Conservation (phyloP, 768 basidiomycete genomes). For the Pilatotrama ljubarskyi region DNA sequence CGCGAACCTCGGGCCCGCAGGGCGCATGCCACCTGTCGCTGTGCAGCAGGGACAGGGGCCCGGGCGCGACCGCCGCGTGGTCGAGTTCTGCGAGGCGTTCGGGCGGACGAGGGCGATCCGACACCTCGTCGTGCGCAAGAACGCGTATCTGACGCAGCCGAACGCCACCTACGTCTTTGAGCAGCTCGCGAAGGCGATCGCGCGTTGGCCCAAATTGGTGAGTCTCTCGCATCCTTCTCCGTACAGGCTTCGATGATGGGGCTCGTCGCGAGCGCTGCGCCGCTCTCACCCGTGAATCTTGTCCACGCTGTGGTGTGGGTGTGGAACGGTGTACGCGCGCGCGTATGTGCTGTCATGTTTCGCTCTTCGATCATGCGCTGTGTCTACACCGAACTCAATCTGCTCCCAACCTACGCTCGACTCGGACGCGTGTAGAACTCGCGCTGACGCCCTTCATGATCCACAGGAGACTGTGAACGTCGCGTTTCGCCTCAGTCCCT, state of each 20-base stretch:
- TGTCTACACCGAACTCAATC: no score
- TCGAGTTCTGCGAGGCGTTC: slow-evolving; percentile 44
- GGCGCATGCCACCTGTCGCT: no score
- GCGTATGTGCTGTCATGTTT: not conserved
- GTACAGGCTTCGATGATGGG: not conserved
- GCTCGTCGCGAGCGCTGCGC: not conserved
- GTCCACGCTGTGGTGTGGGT: not conserved
- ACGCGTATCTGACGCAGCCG: slow-evolving; percentile 56
- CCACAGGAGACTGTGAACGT: slow-evolving; percentile 53
- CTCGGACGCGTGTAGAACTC: slow-evolving; percentile 10
- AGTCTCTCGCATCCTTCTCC: slow-evolving; percentile 26
- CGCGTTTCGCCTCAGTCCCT: slow-evolving; percentile 55
- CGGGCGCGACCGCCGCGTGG: slow-evolving; percentile 5
- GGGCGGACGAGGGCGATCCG: slow-evolving; percentile 37
- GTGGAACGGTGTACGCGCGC: not conserved
- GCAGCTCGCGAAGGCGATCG: slow-evolving; percentile 47
- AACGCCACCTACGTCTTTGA: slow-evolving; percentile 46
- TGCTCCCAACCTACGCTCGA: not conserved
- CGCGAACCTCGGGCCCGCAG: not conserved
- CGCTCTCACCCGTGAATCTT: not conserved
- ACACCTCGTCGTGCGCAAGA: slow-evolving; percentile 56
- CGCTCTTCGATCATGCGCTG: not conserved
- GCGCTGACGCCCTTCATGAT: slow-evolving; percentile 1
- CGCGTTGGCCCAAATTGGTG: slow-evolving; percentile 48
- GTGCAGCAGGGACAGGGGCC: not conserved